Evolutionary conservation across 1,284 basidiomycete species (phyloP).

Genomic region (Meripilus lineatus): DNA sequence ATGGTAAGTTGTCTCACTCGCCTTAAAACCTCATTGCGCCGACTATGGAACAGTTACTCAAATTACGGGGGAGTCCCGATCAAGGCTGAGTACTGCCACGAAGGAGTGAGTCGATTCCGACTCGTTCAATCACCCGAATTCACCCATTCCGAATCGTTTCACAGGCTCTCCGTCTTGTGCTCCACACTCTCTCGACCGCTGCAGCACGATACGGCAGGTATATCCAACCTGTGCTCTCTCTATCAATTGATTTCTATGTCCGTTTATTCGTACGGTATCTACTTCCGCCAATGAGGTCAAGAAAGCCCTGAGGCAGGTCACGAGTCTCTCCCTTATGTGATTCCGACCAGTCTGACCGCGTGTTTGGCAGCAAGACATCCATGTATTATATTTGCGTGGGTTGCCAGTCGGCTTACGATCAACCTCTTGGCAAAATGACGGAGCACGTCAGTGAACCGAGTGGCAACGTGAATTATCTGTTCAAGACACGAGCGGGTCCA

Average conservation of each 20-base stretch:
- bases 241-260: conserved; percentile 98
- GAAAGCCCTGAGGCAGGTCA: conserved; percentile 68
- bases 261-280: conserved; percentile 86
- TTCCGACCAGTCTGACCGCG: conserved; percentile 4
- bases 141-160: neutral
- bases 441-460: conserved; percentile 53
- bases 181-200: conserved; percentile 81
- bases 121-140: neutral
- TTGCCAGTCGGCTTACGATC: conserved; percentile 78
- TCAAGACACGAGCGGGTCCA: conserved; percentile 76
- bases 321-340: conserved; percentile 1
- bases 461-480: conserved; percentile 52
- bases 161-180: conserved; percentile 84
- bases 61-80: conserved; percentile 95
- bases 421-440: conserved; percentile 70
- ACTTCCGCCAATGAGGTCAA: conserved; percentile 86
- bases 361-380: conserved; percentile 64
- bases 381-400: conserved; percentile 78
- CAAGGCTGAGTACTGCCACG: conserved; percentile 93
- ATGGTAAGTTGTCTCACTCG: conserved; percentile 54
- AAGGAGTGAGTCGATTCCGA: conserved; percentile 55
- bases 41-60: conserved; percentile 60
- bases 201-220: conserved; percentile 91
- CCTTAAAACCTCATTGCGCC: neutral
- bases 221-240: conserved; percentile 86